Percentiles rank a stretch among this genome's conserved stretches.
Conservation (phyloP, 768 basidiomycete species). For the Lyophyllum atratum region DNA sequence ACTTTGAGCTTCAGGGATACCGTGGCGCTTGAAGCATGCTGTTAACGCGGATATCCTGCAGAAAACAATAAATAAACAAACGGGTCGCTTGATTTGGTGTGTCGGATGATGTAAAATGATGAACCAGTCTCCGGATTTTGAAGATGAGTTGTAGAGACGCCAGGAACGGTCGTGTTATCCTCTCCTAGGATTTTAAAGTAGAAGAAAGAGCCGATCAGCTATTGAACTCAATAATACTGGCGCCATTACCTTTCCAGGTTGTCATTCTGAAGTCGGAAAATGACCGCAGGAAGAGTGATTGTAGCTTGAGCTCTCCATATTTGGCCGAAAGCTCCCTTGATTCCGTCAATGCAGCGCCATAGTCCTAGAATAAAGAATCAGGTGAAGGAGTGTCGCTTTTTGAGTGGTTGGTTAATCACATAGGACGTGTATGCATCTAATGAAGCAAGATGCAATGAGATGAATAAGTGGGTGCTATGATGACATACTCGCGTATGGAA, state of each 20-base stretch:
- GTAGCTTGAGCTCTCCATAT: conserved; percentile 18
- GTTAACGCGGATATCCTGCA: not conserved
- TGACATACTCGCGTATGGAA: conserved; percentile 16
- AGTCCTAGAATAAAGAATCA: conserved; percentile 10
- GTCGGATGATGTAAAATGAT: conserved; percentile 17
- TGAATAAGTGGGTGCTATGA: not conserved
- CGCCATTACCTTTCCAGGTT: conserved; percentile 8
- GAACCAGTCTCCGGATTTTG: conserved; percentile 16
- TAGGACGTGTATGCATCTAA: conserved; percentile 19
- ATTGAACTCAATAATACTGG: too few species aligned
- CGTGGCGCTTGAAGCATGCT: not conserved
- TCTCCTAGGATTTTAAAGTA: conserved; percentile 3
- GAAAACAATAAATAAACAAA: not conserved
- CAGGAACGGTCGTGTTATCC: conserved; percentile 16
- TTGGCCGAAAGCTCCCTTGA: conserved; percentile 15
- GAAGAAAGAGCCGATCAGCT: too few species aligned
- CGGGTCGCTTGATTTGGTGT: conserved; percentile 13
- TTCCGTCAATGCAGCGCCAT: conserved; percentile 16
- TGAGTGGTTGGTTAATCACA: not conserved
- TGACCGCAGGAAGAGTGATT: conserved; percentile 17
- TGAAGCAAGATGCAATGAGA: not conserved
- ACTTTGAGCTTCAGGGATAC: conserved; percentile 11
- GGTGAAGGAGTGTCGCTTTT: not conserved
- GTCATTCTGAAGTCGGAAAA: conserved; percentile 16
- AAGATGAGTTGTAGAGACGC: conserved; percentile 17